phyloP scores from a whole-genome alignment of 2,329 filamentous ascomycete genomes.

The Colletotrichum sp. region DNA sequence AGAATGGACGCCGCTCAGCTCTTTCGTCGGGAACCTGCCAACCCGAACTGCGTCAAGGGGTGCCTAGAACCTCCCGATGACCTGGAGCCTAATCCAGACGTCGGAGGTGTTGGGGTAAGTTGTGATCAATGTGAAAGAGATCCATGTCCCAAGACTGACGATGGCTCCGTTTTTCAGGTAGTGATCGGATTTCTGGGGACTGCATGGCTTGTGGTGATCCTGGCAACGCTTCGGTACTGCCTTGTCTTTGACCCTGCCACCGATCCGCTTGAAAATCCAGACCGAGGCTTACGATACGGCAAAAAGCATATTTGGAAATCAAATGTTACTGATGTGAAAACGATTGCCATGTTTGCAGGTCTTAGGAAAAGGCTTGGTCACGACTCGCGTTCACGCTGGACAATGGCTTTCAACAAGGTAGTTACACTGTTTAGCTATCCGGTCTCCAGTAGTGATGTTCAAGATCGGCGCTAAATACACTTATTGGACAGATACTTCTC shows the following conservation, averaged over 20 bases:
- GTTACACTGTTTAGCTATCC: no score
- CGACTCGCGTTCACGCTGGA: neutral
- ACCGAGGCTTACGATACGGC: no score
- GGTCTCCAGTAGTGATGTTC: no score
- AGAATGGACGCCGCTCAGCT: no score
- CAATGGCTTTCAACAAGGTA: neutral
- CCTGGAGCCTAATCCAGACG: neutral
- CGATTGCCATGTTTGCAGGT: neutral
- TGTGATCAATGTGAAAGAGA: neutral
- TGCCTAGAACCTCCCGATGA: neutral
- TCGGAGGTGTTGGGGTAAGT: neutral
- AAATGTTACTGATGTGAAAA: neutral
- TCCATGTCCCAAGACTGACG: neutral
- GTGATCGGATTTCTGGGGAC: neutral
- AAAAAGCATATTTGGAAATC: neutral
- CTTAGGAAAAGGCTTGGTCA: neutral
- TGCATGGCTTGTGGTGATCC: neutral
- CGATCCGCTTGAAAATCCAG: neutral
- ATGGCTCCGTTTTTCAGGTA: neutral
- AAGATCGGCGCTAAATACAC: neutral
- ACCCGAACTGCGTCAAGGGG: neutral
- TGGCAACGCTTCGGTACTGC: neutral
- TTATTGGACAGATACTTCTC: neutral
- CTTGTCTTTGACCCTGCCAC: neutral
- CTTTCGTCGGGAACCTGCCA: neutral